Percentiles rank a stretch among this genome's conserved stretches.
These are phyloP conservation scores for Sclerotinia minor DNA, from an alignment of 2,329 filamentous ascomycete genomes.

Conservation along the genomic window DNA sequence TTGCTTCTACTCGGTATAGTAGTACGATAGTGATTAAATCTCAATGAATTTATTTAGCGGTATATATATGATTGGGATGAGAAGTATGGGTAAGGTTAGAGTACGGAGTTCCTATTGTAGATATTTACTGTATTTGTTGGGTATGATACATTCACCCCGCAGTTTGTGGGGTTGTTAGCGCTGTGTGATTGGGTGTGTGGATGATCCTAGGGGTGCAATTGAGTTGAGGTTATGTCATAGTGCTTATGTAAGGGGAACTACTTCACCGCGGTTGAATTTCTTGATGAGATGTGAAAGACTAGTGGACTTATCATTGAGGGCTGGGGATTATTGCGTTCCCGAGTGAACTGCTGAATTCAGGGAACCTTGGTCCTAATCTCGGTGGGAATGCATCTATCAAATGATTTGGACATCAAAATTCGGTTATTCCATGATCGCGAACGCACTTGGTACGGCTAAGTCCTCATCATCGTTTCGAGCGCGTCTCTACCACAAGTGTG, in stretches of 20 bases:
- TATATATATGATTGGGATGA: background rate
- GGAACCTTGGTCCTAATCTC: no score
- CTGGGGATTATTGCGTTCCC: no score
- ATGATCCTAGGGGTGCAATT: background rate
- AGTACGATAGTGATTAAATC: background rate
- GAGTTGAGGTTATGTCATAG: background rate
- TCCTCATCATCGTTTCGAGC: background rate
- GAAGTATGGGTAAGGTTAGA: background rate
- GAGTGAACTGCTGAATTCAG: background rate
- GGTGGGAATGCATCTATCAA: background rate
- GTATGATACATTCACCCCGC: slow-evolving; percentile 16
- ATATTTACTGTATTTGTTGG: background rate
- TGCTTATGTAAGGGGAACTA: slow-evolving; percentile 1
- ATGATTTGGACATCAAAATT: background rate
- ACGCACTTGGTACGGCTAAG: background rate
- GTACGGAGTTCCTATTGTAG: background rate
- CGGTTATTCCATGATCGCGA: background rate
- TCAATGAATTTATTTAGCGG: no score
- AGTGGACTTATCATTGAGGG: no score
- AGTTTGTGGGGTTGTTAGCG: slow-evolving; percentile 11
- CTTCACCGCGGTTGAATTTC: background rate
- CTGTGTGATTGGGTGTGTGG: background rate
- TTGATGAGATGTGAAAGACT: background rate
- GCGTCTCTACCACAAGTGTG: background rate
- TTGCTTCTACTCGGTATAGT: background rate